Conservation (phyloP, 768 basidiomycete species). For the Podaxis sp. region DNA sequence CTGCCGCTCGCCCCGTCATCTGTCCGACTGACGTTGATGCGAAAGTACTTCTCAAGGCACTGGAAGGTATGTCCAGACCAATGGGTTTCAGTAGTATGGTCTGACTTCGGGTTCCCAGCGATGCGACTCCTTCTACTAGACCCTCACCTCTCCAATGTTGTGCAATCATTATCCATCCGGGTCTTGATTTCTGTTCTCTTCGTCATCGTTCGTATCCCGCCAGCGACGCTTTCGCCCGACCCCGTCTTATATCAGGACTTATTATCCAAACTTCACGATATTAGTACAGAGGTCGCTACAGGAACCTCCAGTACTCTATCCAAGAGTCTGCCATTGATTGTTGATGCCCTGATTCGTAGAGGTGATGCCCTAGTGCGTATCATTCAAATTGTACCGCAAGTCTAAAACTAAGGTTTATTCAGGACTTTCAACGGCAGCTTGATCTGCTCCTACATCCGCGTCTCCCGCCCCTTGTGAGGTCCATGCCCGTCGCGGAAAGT, state of each 20-base stretch:
- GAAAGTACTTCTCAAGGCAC: slow-evolving; percentile 46
- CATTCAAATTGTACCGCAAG: not conserved
- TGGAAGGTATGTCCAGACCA: slow-evolving; percentile 48
- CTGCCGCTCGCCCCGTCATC: slow-evolving; percentile 40
- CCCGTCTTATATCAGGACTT: slow-evolving; percentile 45
- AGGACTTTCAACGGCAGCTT: slow-evolving; percentile 35
- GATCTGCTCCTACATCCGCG: slow-evolving; percentile 78
- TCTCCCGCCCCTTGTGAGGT: slow-evolving; percentile 69
- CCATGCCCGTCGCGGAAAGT: slow-evolving; percentile 60
- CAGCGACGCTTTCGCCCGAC: slow-evolving; percentile 54
- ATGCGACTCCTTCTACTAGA: slow-evolving; percentile 47
- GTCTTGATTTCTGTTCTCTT: slow-evolving; percentile 56
- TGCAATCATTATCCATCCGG: slow-evolving; percentile 59
- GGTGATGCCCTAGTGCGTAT: slow-evolving; percentile 29
- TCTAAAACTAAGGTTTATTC: not conserved
- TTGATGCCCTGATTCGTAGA: slow-evolving; percentile 33
- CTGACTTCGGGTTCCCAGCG: slow-evolving; percentile 36
- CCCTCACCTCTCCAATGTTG: slow-evolving; percentile 45
- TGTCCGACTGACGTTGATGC: slow-evolving; percentile 52
- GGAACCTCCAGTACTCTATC: slow-evolving; percentile 61
- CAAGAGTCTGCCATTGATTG: slow-evolving; percentile 56
- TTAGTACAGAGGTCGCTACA: slow-evolving; percentile 47
- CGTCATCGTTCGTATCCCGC: slow-evolving; percentile 53
- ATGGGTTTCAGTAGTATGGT: not conserved
- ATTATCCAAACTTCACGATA: slow-evolving; percentile 40